Percentiles rank a stretch among this genome's conserved stretches.
Evolutionary conservation across 768 basidiomycete genomes (phyloP).

Genomic region (Cystofilobasidium bisporidii): DNA sequence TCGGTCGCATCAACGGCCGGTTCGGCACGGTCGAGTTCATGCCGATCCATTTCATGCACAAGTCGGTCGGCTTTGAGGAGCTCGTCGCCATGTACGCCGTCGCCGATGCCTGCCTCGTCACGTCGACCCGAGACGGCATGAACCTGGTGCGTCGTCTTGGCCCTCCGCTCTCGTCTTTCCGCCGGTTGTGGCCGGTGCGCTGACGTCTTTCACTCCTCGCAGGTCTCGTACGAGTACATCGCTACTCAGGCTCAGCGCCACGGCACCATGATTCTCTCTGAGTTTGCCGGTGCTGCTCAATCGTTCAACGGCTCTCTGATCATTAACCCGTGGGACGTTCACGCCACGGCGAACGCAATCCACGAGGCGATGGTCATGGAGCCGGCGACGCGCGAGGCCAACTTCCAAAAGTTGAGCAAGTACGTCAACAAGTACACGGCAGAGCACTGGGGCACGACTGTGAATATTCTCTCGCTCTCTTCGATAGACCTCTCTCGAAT

Average conservation of each 20-base stretch:
- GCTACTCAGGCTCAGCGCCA: conserved; percentile 86
- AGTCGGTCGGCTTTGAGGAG: conserved; percentile 77
- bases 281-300: conserved; percentile 96
- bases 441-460: conserved; percentile 77
- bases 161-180: neutral
- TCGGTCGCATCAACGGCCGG: conserved; percentile 94
- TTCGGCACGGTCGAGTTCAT: conserved; percentile 99
- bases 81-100: conserved; percentile 95
- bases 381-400: conserved; percentile 68
- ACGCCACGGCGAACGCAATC: conserved; percentile 95
- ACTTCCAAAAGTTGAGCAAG: conserved; percentile 90
- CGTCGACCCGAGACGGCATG: conserved; percentile 95
- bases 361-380: conserved; percentile 89
- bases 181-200: neutral
- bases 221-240: conserved; percentile 99
- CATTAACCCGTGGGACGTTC: conserved; percentile 98
- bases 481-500: no score
- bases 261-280: conserved; percentile 94
- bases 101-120: conserved; percentile 91
- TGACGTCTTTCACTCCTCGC: neutral
- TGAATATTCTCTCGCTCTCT: conserved; percentile 62
- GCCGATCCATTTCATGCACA: conserved; percentile 77
- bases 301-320: conserved; percentile 82
- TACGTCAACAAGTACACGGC: conserved; percentile 93
- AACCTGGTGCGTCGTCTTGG: conserved; percentile 64